Evolutionary conservation across 2,329 filamentous ascomycete species (phyloP).

Genomic region (Apiospora malaysiana): DNA sequence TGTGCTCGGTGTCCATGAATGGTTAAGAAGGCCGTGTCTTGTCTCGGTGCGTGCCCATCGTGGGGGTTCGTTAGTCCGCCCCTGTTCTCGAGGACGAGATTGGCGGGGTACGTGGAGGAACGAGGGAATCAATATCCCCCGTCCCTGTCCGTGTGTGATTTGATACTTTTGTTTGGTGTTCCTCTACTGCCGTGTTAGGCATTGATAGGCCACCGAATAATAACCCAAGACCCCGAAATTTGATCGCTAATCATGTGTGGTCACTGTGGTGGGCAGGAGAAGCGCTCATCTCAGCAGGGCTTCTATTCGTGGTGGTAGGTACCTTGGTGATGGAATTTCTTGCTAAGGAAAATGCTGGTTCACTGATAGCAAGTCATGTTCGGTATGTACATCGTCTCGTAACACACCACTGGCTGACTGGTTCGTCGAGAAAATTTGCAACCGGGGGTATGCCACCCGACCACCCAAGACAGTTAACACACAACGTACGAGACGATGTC

Average conservation of each 20-base stretch:
- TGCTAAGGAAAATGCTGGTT: background rate
- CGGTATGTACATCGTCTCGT: background rate
- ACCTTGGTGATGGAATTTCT: background rate
- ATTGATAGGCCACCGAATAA: slow-evolving; percentile 8
- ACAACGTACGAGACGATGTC: background rate
- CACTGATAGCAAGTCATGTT: background rate
- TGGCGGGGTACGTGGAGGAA: slow-evolving; percentile 5
- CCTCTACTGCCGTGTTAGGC: background rate
- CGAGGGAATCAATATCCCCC: slow-evolving; percentile 5
- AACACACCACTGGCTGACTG: background rate
- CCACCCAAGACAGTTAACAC: background rate
- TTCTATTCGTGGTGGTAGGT: background rate
- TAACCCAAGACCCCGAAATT: background rate
- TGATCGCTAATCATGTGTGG: background rate
- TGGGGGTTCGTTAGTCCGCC: slow-evolving; percentile 4
- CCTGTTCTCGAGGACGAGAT: background rate
- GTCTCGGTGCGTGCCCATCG: background rate
- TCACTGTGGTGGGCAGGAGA: background rate
- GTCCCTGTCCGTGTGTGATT: background rate
- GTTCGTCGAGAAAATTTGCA: background rate
- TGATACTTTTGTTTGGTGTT: background rate
- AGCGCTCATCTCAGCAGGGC: background rate
- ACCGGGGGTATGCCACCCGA: background rate
- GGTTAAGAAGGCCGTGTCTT: slow-evolving; percentile 9
- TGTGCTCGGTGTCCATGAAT: slow-evolving; percentile 13